These are phyloP conservation scores for Paramyrothecium roridum DNA, from an alignment of 2,329 filamentous ascomycete species.

Conservation along the genomic window DNA sequence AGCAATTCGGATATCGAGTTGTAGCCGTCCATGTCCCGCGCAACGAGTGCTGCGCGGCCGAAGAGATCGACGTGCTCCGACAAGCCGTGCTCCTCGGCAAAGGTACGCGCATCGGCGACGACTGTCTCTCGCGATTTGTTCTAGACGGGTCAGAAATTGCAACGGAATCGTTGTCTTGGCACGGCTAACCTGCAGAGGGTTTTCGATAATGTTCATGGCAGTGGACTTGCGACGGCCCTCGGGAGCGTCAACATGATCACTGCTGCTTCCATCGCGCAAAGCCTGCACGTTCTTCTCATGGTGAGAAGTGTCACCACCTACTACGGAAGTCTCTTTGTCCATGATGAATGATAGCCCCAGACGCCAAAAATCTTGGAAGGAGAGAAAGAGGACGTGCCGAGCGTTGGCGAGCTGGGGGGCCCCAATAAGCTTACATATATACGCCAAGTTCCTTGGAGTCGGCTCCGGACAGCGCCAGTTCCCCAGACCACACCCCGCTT, in stretches of 20 bases:
- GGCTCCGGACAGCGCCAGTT: no score
- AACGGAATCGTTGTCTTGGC: background rate
- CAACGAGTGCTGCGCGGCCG: conserved; percentile 32
- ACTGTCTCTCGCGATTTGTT: conserved; percentile 18
- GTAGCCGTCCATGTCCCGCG: conserved; percentile 23
- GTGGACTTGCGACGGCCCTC: conserved; percentile 15
- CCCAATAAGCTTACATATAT: no score
- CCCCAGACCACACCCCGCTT: no score
- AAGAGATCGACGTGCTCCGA: conserved; percentile 42
- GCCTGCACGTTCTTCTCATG: conserved; percentile 5
- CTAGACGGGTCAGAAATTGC: conserved; percentile 7
- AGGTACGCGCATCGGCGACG: conserved; percentile 41
- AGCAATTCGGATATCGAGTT: conserved; percentile 21
- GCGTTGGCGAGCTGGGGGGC: no score
- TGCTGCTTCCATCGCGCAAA: background rate
- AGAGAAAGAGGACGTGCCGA: background rate
- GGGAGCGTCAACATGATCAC: background rate
- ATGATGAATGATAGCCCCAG: background rate
- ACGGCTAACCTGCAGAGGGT: conserved; percentile 24
- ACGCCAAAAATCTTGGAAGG: background rate
- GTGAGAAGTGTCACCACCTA: conserved; percentile 3
- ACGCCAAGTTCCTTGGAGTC: no score
- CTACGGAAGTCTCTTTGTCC: conserved; percentile 4
- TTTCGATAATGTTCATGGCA: conserved; percentile 28
- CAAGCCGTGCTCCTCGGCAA: conserved; percentile 47